Conservation (phyloP, 352 stramenopile genomes). For the Phytophthora citrophthora region DNA sequence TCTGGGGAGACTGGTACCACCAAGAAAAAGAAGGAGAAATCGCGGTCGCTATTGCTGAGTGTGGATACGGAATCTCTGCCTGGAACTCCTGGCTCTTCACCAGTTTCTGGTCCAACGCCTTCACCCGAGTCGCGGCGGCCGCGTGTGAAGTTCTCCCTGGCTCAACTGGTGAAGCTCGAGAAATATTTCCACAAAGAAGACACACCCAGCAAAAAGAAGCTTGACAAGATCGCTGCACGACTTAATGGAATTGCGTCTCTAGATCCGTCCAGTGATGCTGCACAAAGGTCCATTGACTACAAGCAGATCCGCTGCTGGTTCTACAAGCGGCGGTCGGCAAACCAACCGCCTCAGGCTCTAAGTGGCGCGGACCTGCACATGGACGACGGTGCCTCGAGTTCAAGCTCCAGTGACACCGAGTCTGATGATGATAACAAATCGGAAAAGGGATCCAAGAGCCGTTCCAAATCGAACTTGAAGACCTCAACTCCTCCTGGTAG, state of each 20-base stretch:
- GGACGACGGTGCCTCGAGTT: conserved; percentile 39
- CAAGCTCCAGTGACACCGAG: conserved; percentile 70
- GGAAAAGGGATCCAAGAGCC: conserved; percentile 38
- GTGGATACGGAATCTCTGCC: conserved; percentile 67
- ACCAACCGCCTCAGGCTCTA: conserved; percentile 75
- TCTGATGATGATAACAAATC: conserved; percentile 65
- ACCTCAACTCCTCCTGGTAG: conserved; percentile 11
- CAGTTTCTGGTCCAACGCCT: conserved; percentile 65
- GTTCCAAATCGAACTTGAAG: conserved; percentile 37
- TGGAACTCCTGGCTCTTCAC: conserved; percentile 57
- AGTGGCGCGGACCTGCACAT: conserved; percentile 63
- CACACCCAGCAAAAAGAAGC: conserved; percentile 78
- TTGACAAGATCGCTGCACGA: conserved; percentile 79
- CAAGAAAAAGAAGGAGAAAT: conserved; percentile 62
- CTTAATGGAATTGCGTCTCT: conserved; percentile 71
- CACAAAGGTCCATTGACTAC: conserved; percentile 79
- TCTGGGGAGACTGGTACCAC: conserved; percentile 16
- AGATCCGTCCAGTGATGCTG: conserved; percentile 60
- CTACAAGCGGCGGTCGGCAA: conserved; percentile 85
- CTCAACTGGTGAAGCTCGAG: conserved; percentile 81
- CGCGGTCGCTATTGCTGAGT: conserved; percentile 49
- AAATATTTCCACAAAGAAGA: conserved; percentile 87
- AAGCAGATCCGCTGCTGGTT: conserved; percentile 91
- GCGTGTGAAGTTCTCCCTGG: conserved; percentile 79
- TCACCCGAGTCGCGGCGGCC: conserved; percentile 70